Evolutionary conservation across 1,139 yeast species (phyloP), one percentile per base, ranked within the genome.

Genomic region (Torulaspora globosa): DNA sequence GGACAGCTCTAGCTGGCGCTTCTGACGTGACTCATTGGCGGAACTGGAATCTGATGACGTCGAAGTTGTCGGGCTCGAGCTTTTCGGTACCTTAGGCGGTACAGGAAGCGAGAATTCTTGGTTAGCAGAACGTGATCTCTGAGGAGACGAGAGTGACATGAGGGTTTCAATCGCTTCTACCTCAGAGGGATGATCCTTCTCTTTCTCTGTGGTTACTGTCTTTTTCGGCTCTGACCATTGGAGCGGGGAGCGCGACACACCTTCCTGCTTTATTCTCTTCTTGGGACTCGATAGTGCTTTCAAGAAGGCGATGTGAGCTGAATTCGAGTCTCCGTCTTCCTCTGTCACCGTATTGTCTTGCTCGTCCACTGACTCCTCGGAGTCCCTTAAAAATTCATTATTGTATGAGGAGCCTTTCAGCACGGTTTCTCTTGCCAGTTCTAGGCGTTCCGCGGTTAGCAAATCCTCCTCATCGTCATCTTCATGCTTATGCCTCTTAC

Each of bases 151-250:
- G 31, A 73, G 57, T 10, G 74, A 71, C 74, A 73, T 73, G 23
- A 73, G 53, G 4, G 74, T 70, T 49, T 71, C 75, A 7, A 73
- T 68, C 2, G 76, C 77, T 45, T 72, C 76, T 2, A 67, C 75
- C 51, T 73, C 75, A 7, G 66, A 60, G 9, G 64, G 62, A n/a
- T 53, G 55, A 32, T 47, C 57, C 21, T 50, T 44, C 15, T 24
- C 39, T 24, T 42, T 39, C 37, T 44, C 43, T 8, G 36, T 15
- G 36, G 16, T 24, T 16, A 24, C 36, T 18, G 24, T 39, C 23
- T n/a, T 30, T 36, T 39, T 48, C 27, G 45, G 41, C 24, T 43
- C 35, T 5, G 57, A 48, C 48, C 54, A 48, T 11, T 46, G 49
- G 23, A 53, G 37, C 14, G 54, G 55, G 1, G 59, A 54, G 15